Percentiles rank a stretch among this genome's conserved stretches.
Evolutionary conservation across 805 yeast species (phyloP).

Genomic region (Isabelozyma gotoi): DNA sequence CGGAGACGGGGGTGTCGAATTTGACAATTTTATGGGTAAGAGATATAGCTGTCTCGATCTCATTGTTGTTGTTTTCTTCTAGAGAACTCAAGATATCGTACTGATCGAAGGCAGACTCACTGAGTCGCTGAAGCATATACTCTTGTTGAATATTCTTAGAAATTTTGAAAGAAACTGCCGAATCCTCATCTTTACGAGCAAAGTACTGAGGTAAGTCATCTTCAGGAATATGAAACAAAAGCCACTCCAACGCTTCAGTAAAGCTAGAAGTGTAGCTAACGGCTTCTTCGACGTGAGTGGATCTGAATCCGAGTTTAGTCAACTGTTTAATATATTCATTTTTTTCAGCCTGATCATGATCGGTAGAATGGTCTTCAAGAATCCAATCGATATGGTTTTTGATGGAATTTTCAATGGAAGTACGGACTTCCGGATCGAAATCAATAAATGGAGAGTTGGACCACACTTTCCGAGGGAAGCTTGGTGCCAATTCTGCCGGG

Average conservation of each 20-base stretch:
- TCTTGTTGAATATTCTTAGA: conserved; percentile 56
- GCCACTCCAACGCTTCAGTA: conserved; percentile 66
- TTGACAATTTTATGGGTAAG: conserved; percentile 41
- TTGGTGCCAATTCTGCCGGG: conserved; percentile 5
- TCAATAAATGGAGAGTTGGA: conserved; percentile 66
- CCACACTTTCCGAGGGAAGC: conserved; percentile 63
- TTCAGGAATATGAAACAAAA: conserved; percentile 87
- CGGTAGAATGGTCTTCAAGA: conserved; percentile 11
- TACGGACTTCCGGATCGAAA: conserved; percentile 62
- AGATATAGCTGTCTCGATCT: conserved; percentile 49
- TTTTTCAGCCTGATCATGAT: conserved; percentile 3
- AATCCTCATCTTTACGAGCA: conserved; percentile 55
- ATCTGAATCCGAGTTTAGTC: conserved; percentile 60
- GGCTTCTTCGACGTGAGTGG: conserved; percentile 70
- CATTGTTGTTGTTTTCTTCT: conserved; percentile 40
- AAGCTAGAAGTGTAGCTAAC: conserved; percentile 53
- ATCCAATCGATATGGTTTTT: conserved; percentile 59
- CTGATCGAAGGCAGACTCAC: conserved; percentile 68
- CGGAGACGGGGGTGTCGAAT: conserved; percentile 7
- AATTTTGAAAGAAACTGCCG: conserved; percentile 57
- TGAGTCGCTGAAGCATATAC: conserved; percentile 54
- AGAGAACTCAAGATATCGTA: conserved; percentile 58
- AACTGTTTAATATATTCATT: conserved; percentile 8
- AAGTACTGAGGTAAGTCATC: conserved; percentile 82
- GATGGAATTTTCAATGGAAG: conserved; percentile 60